Evolutionary conservation across 1,284 basidiomycete species (phyloP), one percentile per base, ranked within the genome.

Genomic region (Rhodofomes roseus): DNA sequence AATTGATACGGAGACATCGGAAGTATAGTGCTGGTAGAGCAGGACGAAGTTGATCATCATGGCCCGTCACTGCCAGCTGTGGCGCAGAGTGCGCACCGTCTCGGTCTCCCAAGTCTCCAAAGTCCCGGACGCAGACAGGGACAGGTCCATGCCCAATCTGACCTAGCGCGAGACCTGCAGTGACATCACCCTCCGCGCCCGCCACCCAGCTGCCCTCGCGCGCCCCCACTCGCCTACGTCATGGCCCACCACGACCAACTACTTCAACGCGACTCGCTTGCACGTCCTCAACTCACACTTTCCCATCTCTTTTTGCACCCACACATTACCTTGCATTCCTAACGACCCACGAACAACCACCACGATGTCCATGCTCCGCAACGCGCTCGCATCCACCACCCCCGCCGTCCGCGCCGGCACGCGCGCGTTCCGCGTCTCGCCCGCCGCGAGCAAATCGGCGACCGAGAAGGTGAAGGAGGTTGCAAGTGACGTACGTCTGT

Each of bases 381-480:
- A 61, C 43, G 65, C 65, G 39, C 51, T 68, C 56, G 58, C 63
- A 34, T 59, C 59, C 25, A 46, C 62, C 44, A 54, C 66, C 25
- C 58, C 64, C 51, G 55, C 64, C 9, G 34, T 50, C 54, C 53
- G 64, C 64, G 62, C 63, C 55, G 61, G 67, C 34, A 62, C 70
- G 27, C 78, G 79, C 50, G 61, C 70, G 9, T 69, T 88, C 62
- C 83, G 86, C 65, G 65, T 75, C 1, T 78, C 84, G 8, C 80
- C 81, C 1, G 63, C 72, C 7, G 73, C 77, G 4, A 70, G 66
- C 4, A 85, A 84, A 67, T 80, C 80, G 0, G 76, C 84, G n/a
- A 81, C 79, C 7, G 86, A 88, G 62, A 88, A 83, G 65, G 83
- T 84, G n/a, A 72, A 78, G 1, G 84, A 87, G 56, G 78, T 81